Percentiles rank a stretch among this genome's conserved stretches.
Conservation (phyloP, 352 stramenopile genomes). For the Pythium angustatum region DNA sequence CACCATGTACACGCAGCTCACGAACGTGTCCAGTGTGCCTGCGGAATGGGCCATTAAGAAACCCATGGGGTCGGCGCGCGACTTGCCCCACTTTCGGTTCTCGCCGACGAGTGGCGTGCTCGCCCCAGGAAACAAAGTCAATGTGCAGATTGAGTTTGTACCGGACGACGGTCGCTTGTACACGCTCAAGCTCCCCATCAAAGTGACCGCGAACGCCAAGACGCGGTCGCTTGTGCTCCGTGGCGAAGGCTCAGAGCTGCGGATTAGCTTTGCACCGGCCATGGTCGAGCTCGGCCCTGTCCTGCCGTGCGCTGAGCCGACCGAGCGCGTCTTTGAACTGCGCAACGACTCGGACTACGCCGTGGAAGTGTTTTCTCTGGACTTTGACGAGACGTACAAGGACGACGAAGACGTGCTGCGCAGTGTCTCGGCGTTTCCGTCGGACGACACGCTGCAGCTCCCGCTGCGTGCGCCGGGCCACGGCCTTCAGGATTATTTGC, state of each 20-base stretch:
- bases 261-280: constrained; percentile 80
- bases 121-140: constrained; percentile 70
- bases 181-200: constrained; percentile 85
- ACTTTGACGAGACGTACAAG: constrained; percentile 85
- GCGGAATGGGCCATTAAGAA: constrained; percentile 93
- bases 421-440: constrained; percentile 50
- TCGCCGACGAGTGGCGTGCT: constrained; percentile 75
- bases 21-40: constrained; percentile 88
- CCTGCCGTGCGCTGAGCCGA: constrained; percentile 63
- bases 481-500: constrained; percentile 57
- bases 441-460: constrained; percentile 71
- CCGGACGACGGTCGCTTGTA: constrained; percentile 80
- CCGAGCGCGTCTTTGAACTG: constrained; percentile 69
- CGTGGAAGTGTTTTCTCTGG: constrained; percentile 91
- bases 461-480: constrained; percentile 72
- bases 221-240: constrained; percentile 70
- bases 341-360: constrained; percentile 87
- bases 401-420: constrained; percentile 87
- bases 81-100: constrained; percentile 82
- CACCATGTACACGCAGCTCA: constrained; percentile 89
- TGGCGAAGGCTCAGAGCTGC: constrained; percentile 77
- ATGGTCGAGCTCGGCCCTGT: constrained; percentile 87
- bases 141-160: constrained; percentile 91
- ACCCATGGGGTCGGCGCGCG: constrained; percentile 77
- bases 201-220: constrained; percentile 82